Evolutionary conservation across 208 protist species (phyloP).

Genomic region (Acanthamoeba healyi): DNA sequence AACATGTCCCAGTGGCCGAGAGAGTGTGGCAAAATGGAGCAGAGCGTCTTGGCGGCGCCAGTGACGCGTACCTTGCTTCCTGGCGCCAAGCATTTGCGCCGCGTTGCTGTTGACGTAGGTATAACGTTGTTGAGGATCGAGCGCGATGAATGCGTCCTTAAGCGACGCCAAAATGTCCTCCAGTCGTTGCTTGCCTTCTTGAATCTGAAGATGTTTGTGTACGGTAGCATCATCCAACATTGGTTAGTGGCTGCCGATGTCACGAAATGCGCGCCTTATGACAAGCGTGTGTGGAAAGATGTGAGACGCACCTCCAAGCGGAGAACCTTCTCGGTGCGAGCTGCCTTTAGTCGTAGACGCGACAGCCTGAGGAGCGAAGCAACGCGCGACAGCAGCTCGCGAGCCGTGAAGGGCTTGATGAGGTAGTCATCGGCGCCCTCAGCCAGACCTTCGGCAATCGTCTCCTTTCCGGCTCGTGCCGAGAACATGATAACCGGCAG

Average conservation of each 20-base stretch:
- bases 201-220: too few relatives aligned
- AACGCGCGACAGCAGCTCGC: constrained; percentile 69
- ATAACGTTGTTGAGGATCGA: constrained; percentile 14
- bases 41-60: too few relatives aligned
- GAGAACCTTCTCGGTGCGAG: neutral
- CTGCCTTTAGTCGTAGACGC: neutral
- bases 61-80: neutral
- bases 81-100: neutral
- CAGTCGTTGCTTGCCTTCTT: constrained; percentile 3
- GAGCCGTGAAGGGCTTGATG: constrained; percentile 77
- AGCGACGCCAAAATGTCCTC: constrained; percentile 14
- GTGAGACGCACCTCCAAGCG: neutral
- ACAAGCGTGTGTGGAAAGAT: neutral
- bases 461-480: constrained; percentile 75
- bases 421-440: constrained; percentile 80
- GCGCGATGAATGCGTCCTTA: constrained; percentile 24
- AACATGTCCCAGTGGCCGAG: neutral
- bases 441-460: constrained; percentile 43
- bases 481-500: constrained; percentile 80
- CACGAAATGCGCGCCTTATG: neutral
- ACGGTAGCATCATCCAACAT: neutral
- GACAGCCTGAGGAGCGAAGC: constrained; percentile 17
- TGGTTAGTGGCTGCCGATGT: too few relatives aligned
- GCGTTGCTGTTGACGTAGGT: constrained; percentile 66
- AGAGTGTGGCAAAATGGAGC: too few relatives aligned